phyloP scores from a whole-genome alignment of 139 green algal species.

The Pseudopediastrum boryanum region DNA sequence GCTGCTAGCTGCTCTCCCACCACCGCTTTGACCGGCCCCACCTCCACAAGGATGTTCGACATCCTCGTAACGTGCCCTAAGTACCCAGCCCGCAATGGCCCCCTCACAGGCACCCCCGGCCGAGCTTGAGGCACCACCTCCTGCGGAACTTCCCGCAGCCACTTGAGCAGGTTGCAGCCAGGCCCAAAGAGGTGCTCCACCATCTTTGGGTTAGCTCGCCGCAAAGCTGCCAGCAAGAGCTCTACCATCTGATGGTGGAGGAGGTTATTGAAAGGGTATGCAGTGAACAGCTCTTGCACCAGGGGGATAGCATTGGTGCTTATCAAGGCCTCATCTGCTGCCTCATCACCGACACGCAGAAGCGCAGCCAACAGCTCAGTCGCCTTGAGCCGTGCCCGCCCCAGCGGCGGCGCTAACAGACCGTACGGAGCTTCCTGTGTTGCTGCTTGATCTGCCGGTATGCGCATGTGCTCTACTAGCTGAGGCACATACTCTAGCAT shows the following conservation, averaged over 20 bases:
- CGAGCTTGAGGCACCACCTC: slow-evolving; percentile 48
- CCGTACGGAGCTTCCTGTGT: slow-evolving; percentile 80
- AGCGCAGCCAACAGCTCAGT: slow-evolving; percentile 84
- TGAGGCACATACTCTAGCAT: slow-evolving; percentile 57
- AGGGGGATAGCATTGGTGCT: slow-evolving; percentile 49
- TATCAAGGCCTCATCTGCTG: slow-evolving; percentile 67
- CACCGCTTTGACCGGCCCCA: slow-evolving; percentile 17
- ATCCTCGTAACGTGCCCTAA: slow-evolving; percentile 84
- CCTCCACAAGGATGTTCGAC: slow-evolving; percentile 53
- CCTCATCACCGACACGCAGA: slow-evolving; percentile 63
- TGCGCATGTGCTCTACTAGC: slow-evolving; percentile 65
- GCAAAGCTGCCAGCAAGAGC: slow-evolving; percentile 64
- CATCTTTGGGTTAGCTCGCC: slow-evolving; percentile 45
- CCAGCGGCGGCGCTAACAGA: slow-evolving; percentile 73
- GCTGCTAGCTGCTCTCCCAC: slow-evolving; percentile 47
- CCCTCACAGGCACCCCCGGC: slow-evolving; percentile 43
- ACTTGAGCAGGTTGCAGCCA: slow-evolving; percentile 67
- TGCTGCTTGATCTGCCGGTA: slow-evolving; percentile 5
- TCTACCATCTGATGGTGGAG: slow-evolving; percentile 78
- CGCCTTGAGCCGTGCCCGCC: slow-evolving; percentile 72
- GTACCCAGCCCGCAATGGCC: slow-evolving; percentile 78
- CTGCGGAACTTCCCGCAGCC: slow-evolving; percentile 66
- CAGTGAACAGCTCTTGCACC: slow-evolving; percentile 76
- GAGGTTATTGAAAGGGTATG: slow-evolving; percentile 92
- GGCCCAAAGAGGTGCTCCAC: slow-evolving; percentile 69